phyloP scores from a whole-genome alignment of 495 filamentous ascomycete species.

The Penicillium verhagenii region DNA sequence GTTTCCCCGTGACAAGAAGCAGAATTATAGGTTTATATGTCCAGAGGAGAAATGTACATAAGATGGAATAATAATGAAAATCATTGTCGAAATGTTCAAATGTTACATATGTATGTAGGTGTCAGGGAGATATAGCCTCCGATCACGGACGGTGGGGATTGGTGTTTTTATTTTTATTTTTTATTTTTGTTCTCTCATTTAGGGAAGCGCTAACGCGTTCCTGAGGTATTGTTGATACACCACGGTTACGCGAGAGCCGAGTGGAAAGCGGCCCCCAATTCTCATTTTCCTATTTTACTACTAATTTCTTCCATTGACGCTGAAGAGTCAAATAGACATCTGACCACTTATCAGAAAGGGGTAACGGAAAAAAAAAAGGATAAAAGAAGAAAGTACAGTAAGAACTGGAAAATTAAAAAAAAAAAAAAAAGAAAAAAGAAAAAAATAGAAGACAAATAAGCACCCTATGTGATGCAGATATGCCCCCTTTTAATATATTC shows the following conservation, averaged over 20 bases:
- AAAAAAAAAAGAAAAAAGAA: no score
- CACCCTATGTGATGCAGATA: not conserved
- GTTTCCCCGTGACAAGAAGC: not conserved
- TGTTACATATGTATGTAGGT: no score
- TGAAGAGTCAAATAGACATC: not conserved
- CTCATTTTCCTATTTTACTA: no score
- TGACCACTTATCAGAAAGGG: no score
- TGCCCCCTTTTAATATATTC: not conserved
- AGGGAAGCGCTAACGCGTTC: conserved; percentile 20
- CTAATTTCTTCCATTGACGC: not conserved
- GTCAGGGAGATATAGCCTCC: conserved; percentile 18
- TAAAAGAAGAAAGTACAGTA: no score
- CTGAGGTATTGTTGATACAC: conserved; percentile 9
- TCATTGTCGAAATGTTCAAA: no score
- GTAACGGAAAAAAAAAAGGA: no score
- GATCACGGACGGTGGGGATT: conserved; percentile 24
- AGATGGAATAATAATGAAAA: not conserved
- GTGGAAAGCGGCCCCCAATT: not conserved
- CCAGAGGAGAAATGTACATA: not conserved
- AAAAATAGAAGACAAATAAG: not conserved
- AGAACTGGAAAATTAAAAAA: no score
- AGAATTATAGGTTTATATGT: no score
- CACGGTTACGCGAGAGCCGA: not conserved
- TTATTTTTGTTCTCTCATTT: not conserved
- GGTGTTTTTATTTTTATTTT: not conserved